Base-by-base conservation (phyloP, 73 alveolate species). In the Blepharisma japonicum region DNA sequence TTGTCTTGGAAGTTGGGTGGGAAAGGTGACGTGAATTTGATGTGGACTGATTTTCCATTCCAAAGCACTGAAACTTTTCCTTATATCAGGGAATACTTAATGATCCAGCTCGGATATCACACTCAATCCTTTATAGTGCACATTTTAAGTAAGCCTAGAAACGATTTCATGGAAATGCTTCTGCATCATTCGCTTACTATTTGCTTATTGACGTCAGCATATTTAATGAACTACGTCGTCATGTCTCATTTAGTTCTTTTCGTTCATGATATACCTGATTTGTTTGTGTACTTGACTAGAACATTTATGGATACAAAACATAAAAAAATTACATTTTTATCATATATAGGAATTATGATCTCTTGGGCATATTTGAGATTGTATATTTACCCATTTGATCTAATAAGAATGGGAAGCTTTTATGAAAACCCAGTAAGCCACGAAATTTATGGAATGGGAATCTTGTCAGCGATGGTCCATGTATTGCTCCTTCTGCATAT, bases 181-280 rank as follows among this genome's bases (percentile, higher is more conserved):
- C 74, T 61, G 47, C 74, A 61, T 25, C 74, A 61, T 25, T 61
- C 74, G 74, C 14, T 61, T 61, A 61, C 74, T 61, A 39, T 61
- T 14, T 61, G 14, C 23, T 5, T 61, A 25, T 25, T 61, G 38
- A 20, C 49, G 11, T 61, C 23, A 25, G 74, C 48, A 9, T 61
- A 61, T 61, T 61, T 61, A 39, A 61, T 61, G 74, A 61, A 61
- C 47, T 61, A 61, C 47, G 14, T n/a, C 47, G 49, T 39, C 2
- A 25, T 61, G 11, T 61, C 74, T 61, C 23, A 14, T n/a, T 14
- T 61, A 39, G 23, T 61, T 9, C 74, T 61, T 61, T 61, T 20
- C 23, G 23, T 39, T 25, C 74, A 61, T 61, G 74, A 61, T 61
- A 25, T 61, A 14, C 23, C 74, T 14, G 74, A 61, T 5, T n/a